Base-by-base conservation (phyloP, 1,284 basidiomycete species). In the Rhodotorula sp. region DNA sequence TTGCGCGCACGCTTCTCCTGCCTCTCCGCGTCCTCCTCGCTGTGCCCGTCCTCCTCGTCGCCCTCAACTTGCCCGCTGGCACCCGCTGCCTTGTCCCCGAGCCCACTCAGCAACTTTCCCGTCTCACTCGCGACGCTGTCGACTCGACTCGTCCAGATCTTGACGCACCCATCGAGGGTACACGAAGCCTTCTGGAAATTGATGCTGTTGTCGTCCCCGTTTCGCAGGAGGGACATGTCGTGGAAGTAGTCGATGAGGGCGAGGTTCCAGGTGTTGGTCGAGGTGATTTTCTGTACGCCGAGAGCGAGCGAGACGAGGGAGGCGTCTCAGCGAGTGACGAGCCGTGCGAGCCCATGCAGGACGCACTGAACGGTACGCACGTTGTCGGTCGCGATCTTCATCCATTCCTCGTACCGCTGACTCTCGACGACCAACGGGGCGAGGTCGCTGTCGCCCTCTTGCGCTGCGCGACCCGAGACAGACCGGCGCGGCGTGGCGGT, bases 311-410 rank as follows among this genome's bases (percentile, higher is more conserved):
- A n/a, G n/a, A n/a, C n/a, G n/a, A n/a, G n/a, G n/a, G n/a, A n/a
- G n/a, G n/a, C n/a, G n/a, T n/a, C n/a, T 40, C 47, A 28, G 24
- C 28, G 34, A 34, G 8, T 24, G 22, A 16, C 47, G 40, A 55
- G 47, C 34, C 15, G 40, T 0, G 11, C n/a, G 24, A 44, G 0
- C 4, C 10, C 16, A 16, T 62, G 50, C 48, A 58, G 46, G 0
- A 7, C 37, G 47, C 26, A 7, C 56, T 18, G 22, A 18, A 44
- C 18, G 20, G 15, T 7, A 83, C 89, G 76, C 78, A 96, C 94
- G 81, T 98, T 98, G 80, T 98, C 96, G 10, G 95, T 98, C 2
- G 94, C 94, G 87, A 99, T 90, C 84, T 98, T 99, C 95, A 99
- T 99, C 95, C 96, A 99, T 80, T 99, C 94, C 80, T 99, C 95